Evolutionary conservation across 768 basidiomycete genomes (phyloP).

Genomic region (Russula earlei): DNA sequence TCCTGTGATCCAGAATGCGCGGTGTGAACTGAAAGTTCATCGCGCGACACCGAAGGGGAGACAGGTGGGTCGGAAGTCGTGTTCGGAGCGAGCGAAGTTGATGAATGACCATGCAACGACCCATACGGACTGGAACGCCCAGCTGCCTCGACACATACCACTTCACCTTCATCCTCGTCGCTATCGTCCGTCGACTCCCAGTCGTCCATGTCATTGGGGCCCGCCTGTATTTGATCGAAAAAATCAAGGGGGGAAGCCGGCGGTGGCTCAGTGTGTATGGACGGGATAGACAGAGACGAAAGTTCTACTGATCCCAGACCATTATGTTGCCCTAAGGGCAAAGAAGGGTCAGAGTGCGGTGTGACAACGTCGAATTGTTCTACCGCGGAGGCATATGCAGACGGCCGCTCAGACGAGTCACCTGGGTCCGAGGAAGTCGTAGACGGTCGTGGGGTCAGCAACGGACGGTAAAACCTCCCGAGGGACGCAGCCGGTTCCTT

Average conservation of each 20-base stretch:
- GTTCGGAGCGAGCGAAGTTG: not conserved
- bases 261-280: conserved; percentile 51
- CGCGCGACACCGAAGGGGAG: conserved; percentile 4
- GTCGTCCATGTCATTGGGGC: conserved; percentile 66
- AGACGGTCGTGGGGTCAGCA: conserved; percentile 6
- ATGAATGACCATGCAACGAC: conserved; percentile 9
- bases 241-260: conserved; percentile 61
- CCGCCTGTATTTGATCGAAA: conserved; percentile 64
- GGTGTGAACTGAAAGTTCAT: not conserved
- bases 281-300: conserved; percentile 35
- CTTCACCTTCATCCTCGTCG: conserved; percentile 22
- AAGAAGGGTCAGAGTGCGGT: not conserved
- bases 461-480: not conserved
- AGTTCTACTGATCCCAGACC: conserved; percentile 34
- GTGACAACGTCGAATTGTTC: conserved; percentile 6
- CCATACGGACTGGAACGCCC: conserved; percentile 8
- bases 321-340: not conserved
- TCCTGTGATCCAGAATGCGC: conserved; percentile 4
- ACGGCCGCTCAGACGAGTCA: conserved; percentile 20
- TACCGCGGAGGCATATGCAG: conserved; percentile 17
- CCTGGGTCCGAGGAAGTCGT: conserved; percentile 16
- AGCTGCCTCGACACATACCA: conserved; percentile 21
- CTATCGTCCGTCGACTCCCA: conserved; percentile 49
- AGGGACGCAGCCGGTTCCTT: not conserved
- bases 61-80: conserved; percentile 14